A percentile compares a stretch with the other conserved stretches of the same genome.
Conservation (phyloP, 805 yeast genomes). For the Teunomyces panamensis region DNA sequence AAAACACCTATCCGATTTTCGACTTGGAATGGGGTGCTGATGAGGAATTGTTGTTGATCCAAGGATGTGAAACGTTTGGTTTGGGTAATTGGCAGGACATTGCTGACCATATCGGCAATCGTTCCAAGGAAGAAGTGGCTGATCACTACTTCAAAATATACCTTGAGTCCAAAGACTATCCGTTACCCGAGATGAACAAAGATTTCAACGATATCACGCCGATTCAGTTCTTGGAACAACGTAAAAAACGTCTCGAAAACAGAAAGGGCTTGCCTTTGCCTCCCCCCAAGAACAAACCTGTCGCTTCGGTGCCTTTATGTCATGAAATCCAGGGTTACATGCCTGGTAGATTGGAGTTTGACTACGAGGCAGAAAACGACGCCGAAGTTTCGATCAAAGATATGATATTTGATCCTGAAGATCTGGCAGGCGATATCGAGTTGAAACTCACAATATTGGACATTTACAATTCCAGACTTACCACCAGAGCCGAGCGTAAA, state of each 20-base stretch:
- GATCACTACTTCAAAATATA: constrained; percentile 76
- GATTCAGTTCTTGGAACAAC: constrained; percentile 60
- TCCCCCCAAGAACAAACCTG: constrained; percentile 79
- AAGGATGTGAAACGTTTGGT: constrained; percentile 89
- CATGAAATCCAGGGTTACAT: constrained; percentile 96
- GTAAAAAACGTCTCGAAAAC: constrained; percentile 69
- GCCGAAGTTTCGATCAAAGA: constrained; percentile 94
- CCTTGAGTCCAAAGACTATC: constrained; percentile 68
- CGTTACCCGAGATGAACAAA: constrained; percentile 82
- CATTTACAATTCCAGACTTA: constrained; percentile 84
- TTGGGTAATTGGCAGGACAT: constrained; percentile 97
- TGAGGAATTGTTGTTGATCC: constrained; percentile 84
- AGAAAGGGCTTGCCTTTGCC: constrained; percentile 74
- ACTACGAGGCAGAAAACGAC: constrained; percentile 93
- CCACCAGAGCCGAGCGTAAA: constrained; percentile 91
- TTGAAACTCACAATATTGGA: constrained; percentile 83
- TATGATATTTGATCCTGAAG: constrained; percentile 94
- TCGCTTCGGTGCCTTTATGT: constrained; percentile 92
- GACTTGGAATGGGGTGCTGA: constrained; percentile 97
- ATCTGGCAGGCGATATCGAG: constrained; percentile 82
- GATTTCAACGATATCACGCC: constrained; percentile 62
- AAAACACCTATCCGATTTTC: constrained; percentile 90
- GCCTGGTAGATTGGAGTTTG: constrained; percentile 98
- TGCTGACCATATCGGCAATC: constrained; percentile 92
- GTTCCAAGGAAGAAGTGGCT: constrained; percentile 89